Evolutionary conservation across 371 early-diverging fungal genomes (phyloP).

Genomic region (Gilbertella persicaria): DNA sequence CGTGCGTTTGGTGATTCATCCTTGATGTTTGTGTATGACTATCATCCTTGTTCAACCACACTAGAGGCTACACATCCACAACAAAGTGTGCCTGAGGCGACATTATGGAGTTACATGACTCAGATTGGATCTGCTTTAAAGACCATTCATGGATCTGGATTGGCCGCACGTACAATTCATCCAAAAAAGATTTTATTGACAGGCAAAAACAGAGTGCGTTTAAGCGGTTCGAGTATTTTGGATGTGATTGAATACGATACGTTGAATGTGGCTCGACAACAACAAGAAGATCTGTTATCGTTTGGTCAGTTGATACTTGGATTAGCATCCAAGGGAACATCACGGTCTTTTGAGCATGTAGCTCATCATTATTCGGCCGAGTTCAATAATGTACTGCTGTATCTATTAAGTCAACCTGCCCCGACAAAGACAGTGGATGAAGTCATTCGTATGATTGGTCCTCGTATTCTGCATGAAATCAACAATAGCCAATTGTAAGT

Average conservation of each 20-base stretch:
- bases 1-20: slow-evolving; percentile 94
- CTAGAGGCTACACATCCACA: slow-evolving; percentile 61
- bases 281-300: slow-evolving; percentile 82
- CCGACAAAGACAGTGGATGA: slow-evolving; percentile 82
- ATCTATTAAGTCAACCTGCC: slow-evolving; percentile 76
- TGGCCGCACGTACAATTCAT: slow-evolving; percentile 81
- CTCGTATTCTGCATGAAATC: slow-evolving; percentile 75
- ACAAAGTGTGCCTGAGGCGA: slow-evolving; percentile 60
- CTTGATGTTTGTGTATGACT: slow-evolving; percentile 84
- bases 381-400: slow-evolving; percentile 75
- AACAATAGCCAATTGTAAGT: slow-evolving; percentile 68
- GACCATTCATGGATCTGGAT: slow-evolving; percentile 78
- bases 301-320: slow-evolving; percentile 84
- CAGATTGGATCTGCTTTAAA: slow-evolving; percentile 87
- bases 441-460: slow-evolving; percentile 78
- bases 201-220: slow-evolving; percentile 77
- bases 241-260: slow-evolving; percentile 80
- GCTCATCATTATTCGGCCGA: slow-evolving; percentile 74
- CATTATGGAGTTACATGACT: slow-evolving; percentile 84
- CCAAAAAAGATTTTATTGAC: slow-evolving; percentile 81
- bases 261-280: slow-evolving; percentile 62
- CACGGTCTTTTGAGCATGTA: slow-evolving; percentile 78
- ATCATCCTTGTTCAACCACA: slow-evolving; percentile 82
- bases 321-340: slow-evolving; percentile 69
- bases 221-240: slow-evolving; percentile 81